These are phyloP conservation scores for Skeletonema menzelii DNA, from an alignment of 108 stramenopile species.

Conservation along the genomic window DNA sequence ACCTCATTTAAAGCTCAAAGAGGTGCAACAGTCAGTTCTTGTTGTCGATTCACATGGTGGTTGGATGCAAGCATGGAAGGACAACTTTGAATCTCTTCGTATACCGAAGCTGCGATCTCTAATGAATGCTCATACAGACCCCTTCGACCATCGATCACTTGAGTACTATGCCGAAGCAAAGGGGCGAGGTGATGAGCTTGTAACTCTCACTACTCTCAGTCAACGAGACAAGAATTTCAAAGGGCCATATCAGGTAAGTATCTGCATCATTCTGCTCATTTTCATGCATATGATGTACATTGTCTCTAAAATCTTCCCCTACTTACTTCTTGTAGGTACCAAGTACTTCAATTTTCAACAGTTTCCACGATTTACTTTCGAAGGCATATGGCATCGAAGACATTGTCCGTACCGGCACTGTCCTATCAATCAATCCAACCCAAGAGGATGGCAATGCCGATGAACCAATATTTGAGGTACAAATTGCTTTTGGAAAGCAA, in stretches of 20 bases:
- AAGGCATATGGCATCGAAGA: slow-evolving; percentile 27
- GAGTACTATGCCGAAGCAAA: slow-evolving; percentile 27
- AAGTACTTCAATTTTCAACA: slow-evolving; percentile 16
- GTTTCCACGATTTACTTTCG: slow-evolving; percentile 17
- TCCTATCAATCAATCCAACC: slow-evolving; percentile 1
- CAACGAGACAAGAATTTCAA: slow-evolving; percentile 27
- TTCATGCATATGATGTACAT: too few species aligned
- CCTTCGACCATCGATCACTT: slow-evolving; percentile 34
- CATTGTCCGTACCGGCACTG: slow-evolving; percentile 7
- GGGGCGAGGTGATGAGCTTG: slow-evolving; percentile 16
- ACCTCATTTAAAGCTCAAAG: background rate
- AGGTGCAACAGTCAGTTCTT: background rate
- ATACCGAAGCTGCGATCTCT: slow-evolving; percentile 23
- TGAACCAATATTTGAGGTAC: slow-evolving; percentile 12
- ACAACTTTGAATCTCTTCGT: slow-evolving; percentile 14
- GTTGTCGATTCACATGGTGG: background rate
- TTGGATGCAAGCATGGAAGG: slow-evolving; percentile 31
- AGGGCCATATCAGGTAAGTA: slow-evolving; percentile 25
- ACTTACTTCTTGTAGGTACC: background rate
- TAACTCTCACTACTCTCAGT: slow-evolving; percentile 3
- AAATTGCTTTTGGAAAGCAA: background rate
- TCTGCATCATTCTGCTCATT: too few species aligned
- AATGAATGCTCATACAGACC: slow-evolving; percentile 39
- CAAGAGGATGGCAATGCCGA: background rate
- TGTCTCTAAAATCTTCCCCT: too few species aligned